Percentiles rank a stretch among this genome's conserved stretches.
Conservation (phyloP, 345 rosid genomes). For the Populus ilicifolia region DNA sequence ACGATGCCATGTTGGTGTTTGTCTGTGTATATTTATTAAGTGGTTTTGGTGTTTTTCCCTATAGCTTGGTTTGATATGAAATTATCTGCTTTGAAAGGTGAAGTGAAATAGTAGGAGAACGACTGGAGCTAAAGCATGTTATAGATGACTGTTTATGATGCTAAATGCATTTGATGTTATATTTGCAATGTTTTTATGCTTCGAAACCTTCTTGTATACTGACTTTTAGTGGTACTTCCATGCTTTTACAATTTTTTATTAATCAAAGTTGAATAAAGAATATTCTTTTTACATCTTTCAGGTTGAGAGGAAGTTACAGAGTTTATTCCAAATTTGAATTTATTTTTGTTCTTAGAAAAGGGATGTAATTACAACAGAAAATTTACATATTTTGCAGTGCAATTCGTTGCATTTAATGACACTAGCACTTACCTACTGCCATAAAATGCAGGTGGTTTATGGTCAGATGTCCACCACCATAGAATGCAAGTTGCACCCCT, state of each 20-base stretch:
- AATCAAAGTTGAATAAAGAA: background rate
- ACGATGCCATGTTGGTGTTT: conserved; percentile 54
- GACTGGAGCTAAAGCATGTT: background rate
- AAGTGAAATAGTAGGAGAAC: no score
- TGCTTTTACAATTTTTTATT: background rate
- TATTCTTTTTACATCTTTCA: background rate
- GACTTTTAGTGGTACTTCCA: background rate
- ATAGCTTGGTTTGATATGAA: background rate
- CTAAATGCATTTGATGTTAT: background rate
- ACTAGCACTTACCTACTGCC: no score
- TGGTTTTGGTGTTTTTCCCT: conserved; percentile 7
- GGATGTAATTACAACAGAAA: background rate
- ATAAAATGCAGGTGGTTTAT: no score
- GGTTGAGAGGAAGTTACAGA: background rate
- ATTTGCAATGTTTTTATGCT: background rate
- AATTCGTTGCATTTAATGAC: no score
- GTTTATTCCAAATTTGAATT: background rate
- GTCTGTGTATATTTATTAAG: conserved; percentile 9
- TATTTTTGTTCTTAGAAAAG: no score
- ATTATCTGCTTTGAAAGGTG: background rate
- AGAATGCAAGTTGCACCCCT: background rate
- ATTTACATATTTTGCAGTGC: background rate
- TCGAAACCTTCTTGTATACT: background rate
- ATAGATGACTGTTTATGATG: background rate
- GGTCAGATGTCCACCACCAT: no score